Percentiles rank a stretch among this genome's conserved stretches.
Conservation (phyloP, 768 basidiomycete species). For the Tephrocybe rancida region DNA sequence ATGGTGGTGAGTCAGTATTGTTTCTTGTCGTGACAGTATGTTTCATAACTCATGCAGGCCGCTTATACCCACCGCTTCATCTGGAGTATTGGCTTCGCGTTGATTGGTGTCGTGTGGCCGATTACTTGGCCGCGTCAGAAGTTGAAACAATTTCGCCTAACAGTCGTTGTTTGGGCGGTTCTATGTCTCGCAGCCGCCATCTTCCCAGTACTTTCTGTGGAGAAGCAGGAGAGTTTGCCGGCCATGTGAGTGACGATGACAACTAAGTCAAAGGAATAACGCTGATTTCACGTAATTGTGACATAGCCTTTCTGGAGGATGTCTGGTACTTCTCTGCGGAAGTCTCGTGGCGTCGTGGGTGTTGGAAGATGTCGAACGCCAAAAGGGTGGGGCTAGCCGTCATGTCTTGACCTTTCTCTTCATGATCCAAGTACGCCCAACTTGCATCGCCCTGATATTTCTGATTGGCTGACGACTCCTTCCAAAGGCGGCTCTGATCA, state of each 20-base stretch:
- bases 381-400: conserved; percentile 11
- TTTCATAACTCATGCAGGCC: conserved; percentile 35
- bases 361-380: conserved; percentile 7
- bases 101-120: conserved; percentile 72
- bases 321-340: conserved; percentile 41
- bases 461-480: neutral
- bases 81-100: conserved; percentile 68
- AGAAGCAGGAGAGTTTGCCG: conserved; percentile 64
- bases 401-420: conserved; percentile 8
- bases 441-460: neutral
- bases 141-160: conserved; percentile 22
- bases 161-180: conserved; percentile 43
- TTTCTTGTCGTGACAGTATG: neutral
- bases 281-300: neutral
- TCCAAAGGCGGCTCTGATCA: conserved; percentile 45
- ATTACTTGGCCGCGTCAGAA: conserved; percentile 46
- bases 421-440: conserved; percentile 22
- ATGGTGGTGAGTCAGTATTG: conserved; percentile 65
- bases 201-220: conserved; percentile 74
- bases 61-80: conserved; percentile 73
- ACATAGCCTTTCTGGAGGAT: conserved; percentile 54
- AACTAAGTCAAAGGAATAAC: neutral
- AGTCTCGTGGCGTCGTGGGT: conserved; percentile 14
- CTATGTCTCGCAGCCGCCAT: conserved; percentile 58
- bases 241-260: conserved; percentile 52